These are phyloP conservation scores for Podila horticola DNA, from an alignment of 192 early-diverging fungal species.

Conservation along the genomic window DNA sequence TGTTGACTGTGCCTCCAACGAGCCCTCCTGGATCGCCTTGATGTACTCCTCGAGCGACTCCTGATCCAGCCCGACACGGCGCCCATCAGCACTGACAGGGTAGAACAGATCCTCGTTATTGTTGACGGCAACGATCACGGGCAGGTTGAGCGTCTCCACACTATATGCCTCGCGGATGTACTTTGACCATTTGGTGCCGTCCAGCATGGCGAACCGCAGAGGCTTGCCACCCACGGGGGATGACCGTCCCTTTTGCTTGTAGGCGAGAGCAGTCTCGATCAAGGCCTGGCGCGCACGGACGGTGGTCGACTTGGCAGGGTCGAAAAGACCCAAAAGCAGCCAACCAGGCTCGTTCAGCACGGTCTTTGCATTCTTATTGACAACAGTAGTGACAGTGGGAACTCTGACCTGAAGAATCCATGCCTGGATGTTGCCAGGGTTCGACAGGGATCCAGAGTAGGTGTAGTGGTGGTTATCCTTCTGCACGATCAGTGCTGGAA, in stretches of 20 bases:
- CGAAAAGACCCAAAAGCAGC: constrained; percentile 73
- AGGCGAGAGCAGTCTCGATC: constrained; percentile 43
- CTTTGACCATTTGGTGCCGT: constrained; percentile 67
- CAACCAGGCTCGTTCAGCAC: constrained; percentile 73
- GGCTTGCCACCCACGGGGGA: not conserved
- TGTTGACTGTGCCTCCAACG: constrained; percentile 27
- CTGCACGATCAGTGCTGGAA: constrained; percentile 64
- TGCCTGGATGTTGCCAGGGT: constrained; percentile 57
- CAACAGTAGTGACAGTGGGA: constrained; percentile 72
- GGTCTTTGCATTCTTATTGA: constrained; percentile 72
- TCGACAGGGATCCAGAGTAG: constrained; percentile 27
- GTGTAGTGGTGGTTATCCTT: constrained; percentile 66
- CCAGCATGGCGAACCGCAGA: constrained; percentile 69
- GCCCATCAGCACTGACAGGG: constrained; percentile 28
- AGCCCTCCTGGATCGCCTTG: constrained; percentile 19
- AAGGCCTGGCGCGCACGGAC: constrained; percentile 13
- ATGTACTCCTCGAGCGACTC: constrained; percentile 33
- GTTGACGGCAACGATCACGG: constrained; percentile 41
- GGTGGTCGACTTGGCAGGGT: constrained; percentile 43
- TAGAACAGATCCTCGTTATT: constrained; percentile 21
- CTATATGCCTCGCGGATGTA: constrained; percentile 68
- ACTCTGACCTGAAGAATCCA: constrained; percentile 76
- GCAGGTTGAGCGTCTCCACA: constrained; percentile 27
- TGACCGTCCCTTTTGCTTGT: constrained; percentile 28
- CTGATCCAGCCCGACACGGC: constrained; percentile 23